Evolutionary conservation across 192 early-diverging fungal genomes (phyloP), one percentile per base, ranked within the genome.

Genomic region (Haplosporangium gracile): DNA sequence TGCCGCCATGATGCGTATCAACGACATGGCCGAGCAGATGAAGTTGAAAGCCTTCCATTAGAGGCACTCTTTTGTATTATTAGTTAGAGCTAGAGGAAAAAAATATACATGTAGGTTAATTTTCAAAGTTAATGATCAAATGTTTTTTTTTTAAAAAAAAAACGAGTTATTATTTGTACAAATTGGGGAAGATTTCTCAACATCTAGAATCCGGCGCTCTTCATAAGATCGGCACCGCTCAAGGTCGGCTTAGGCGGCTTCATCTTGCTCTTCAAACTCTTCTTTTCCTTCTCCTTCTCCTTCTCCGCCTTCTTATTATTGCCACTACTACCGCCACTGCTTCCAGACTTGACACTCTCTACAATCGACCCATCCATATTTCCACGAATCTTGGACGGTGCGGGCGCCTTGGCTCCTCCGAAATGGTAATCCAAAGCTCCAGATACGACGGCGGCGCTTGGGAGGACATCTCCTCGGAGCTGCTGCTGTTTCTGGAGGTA

Each of bases 1-100:
- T 42, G 83, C 83, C 4, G 83, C 75, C 45, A 80, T 77, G 83
- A 86, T 86, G 79, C 74, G 70, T 11, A 81, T 86, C 32, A 69
- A 81, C 3, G 83, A 86, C 6, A n/a, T 77, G 57, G 42, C 68
- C 2, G 74, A 85, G 11, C 63, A 81, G 72, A 51, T 34, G 40
- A 74, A 81, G 18, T 32, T 81, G 49, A 81, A 68, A 38, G 43
- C 72, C 6, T 49, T 53, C 43, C 72, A 81, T n/a, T 77, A 75
- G 38, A 38, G 2, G 3, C 29, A 15, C 36, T 5, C 18, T 38
- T 57, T 57, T 57, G 55, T 57, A 57, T n/a, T 68, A 68, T 68
- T 36, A 16, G 36, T 32, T 68, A 68, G 43, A 45, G 0, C 15
- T 9, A 15, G 11, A 10, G 7, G 10, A 45, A 9, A 9, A 45